Evolutionary conservation across 1,284 basidiomycete genomes (phyloP).

Genomic region (Wolfiporia cocos): DNA sequence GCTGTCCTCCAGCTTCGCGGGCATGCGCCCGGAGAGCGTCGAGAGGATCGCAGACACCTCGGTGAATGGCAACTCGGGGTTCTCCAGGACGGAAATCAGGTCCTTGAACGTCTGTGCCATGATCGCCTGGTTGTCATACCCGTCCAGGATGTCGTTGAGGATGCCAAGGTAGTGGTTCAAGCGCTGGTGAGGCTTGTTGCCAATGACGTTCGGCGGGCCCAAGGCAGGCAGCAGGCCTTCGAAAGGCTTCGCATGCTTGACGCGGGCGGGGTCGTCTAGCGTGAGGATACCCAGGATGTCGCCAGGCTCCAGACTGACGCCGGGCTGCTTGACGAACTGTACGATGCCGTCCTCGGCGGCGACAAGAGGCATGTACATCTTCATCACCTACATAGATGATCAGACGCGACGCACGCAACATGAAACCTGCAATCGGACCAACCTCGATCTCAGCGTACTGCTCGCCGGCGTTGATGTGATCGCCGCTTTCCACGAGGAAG

Average conservation of each 20-base stretch:
- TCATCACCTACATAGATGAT: constrained; percentile 74
- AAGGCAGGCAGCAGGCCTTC: constrained; percentile 87
- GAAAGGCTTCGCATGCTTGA: constrained; percentile 98
- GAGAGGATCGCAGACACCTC: constrained; percentile 84
- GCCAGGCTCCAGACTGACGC: constrained; percentile 94
- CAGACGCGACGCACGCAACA: constrained; percentile 1
- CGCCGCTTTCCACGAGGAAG: constrained; percentile 94
- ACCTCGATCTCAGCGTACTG: constrained; percentile 98
- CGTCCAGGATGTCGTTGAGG: constrained; percentile 90
- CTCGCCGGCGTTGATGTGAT: constrained; percentile 94
- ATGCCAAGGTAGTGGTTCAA: constrained; percentile 74
- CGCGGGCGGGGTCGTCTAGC: constrained; percentile 93
- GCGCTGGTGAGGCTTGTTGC: constrained; percentile 90
- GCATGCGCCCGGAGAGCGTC: constrained; percentile 90
- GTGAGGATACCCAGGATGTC: constrained; percentile 98
- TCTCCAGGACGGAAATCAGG: constrained; percentile 71
- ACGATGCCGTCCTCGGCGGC: constrained; percentile 94
- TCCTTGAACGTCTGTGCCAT: constrained; percentile 84
- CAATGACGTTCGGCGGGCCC: constrained; percentile 83
- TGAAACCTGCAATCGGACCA: constrained; percentile 20
- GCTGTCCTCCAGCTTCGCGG: constrained; percentile 84
- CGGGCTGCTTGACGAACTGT: constrained; percentile 98
- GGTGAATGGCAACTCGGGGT: constrained; percentile 88
- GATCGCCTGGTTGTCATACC: constrained; percentile 89
- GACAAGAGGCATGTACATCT: constrained; percentile 98